Evolutionary conservation across 768 basidiomycete genomes (phyloP).

Genomic region (Psilocybe sp.): DNA sequence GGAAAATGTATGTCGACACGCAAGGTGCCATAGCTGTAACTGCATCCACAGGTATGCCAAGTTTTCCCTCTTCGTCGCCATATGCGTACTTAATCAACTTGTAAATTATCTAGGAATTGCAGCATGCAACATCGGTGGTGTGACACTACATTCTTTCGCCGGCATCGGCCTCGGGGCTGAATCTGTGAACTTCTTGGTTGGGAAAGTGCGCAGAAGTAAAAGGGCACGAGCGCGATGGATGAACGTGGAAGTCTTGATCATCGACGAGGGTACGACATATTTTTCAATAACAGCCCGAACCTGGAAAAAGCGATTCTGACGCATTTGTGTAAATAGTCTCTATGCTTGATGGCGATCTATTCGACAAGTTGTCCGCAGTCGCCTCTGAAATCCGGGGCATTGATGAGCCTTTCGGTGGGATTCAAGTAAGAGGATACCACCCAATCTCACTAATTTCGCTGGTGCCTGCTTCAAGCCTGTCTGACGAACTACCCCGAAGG

Average conservation of each 20-base stretch:
- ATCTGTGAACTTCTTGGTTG: slow-evolving; percentile 53
- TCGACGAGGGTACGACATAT: slow-evolving; percentile 67
- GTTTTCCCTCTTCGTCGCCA: not conserved
- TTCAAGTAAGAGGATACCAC: slow-evolving; percentile 56
- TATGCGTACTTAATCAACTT: not conserved
- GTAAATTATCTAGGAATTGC: slow-evolving; percentile 66
- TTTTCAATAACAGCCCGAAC: not conserved
- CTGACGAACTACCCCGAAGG: slow-evolving; percentile 34
- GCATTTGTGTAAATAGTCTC: slow-evolving; percentile 63
- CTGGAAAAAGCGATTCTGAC: no score
- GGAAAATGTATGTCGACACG: slow-evolving; percentile 46
- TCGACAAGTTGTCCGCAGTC: slow-evolving; percentile 84
- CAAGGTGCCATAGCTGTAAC: slow-evolving; percentile 87
- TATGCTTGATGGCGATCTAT: slow-evolving; percentile 92
- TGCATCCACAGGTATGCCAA: slow-evolving; percentile 77
- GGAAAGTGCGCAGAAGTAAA: slow-evolving; percentile 76
- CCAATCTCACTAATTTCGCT: not conserved
- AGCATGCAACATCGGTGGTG: slow-evolving; percentile 95
- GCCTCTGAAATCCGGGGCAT: slow-evolving; percentile 63
- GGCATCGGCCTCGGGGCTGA: slow-evolving; percentile 87
- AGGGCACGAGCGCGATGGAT: slow-evolving; percentile 81
- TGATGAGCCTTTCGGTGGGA: slow-evolving; percentile 84
- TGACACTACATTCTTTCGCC: slow-evolving; percentile 94
- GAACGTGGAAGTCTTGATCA: slow-evolving; percentile 79
- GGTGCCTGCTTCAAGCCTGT: not conserved